Evolutionary conservation across 371 early-diverging fungal species (phyloP).

Genomic region (Funneliformis caledonium): DNA sequence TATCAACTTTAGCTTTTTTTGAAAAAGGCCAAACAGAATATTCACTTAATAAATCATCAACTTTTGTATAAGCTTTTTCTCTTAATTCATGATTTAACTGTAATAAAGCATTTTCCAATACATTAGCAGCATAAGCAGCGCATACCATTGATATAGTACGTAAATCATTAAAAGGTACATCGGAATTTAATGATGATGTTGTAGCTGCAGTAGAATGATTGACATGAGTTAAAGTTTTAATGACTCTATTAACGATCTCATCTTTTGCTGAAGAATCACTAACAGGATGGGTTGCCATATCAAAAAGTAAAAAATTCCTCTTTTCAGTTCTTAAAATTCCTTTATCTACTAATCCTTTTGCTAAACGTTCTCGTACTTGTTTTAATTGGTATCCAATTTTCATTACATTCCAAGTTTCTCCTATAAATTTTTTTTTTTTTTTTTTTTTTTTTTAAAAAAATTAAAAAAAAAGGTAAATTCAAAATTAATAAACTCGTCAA

Average conservation of each 20-base stretch:
- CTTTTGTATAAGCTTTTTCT: slow-evolving; percentile 85
- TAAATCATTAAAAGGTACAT: slow-evolving; percentile 54
- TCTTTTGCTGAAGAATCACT: slow-evolving; percentile 86
- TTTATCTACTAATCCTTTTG: slow-evolving; percentile 97
- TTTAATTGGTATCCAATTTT: slow-evolving; percentile 96
- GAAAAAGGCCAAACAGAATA: slow-evolving; percentile 80
- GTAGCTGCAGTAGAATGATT: slow-evolving; percentile 55
- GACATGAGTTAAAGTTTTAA: slow-evolving; percentile 69
- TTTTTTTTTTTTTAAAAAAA: neutral
- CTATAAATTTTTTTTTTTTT: no score
- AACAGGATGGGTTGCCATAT: slow-evolving; percentile 95
- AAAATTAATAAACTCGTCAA: neutral
- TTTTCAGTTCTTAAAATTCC: slow-evolving; percentile 96
- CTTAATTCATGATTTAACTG: slow-evolving; percentile 83
- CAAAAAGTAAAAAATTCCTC: slow-evolving; percentile 92
- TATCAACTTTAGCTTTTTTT: slow-evolving; percentile 48
- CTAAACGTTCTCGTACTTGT: slow-evolving; percentile 95
- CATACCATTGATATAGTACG: slow-evolving; percentile 92
- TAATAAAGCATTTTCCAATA: slow-evolving; percentile 90
- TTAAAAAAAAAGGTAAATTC: neutral
- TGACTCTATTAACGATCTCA: slow-evolving; percentile 78
- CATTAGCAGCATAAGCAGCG: slow-evolving; percentile 94
- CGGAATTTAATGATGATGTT: slow-evolving; percentile 47
- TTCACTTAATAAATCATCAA: slow-evolving; percentile 88
- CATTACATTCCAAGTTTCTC: slow-evolving; percentile 97